These are phyloP conservation scores for Neckera pumila DNA, from an alignment of 225 moss, liverwort and hornwort genomes.

Conservation along the genomic window DNA sequence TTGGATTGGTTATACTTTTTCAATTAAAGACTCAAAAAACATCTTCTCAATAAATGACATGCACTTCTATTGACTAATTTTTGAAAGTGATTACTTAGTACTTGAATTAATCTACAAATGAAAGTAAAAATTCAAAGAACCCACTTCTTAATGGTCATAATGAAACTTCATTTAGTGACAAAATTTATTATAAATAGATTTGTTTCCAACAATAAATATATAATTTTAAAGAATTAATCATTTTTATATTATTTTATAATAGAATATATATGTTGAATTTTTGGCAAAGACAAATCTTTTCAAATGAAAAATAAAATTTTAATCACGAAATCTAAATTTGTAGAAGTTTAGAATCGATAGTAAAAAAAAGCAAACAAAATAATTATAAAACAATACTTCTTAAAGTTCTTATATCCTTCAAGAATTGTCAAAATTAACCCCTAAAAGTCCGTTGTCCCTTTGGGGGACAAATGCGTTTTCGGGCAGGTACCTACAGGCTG, in stretches of 20 bases:
- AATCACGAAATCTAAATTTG: background rate
- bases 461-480: too few relatives aligned
- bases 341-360: background rate
- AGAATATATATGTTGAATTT: accelerated
- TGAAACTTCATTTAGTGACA: background rate
- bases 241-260: background rate
- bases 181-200: background rate
- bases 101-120: too few relatives aligned
- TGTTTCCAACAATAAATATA: background rate
- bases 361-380: background rate
- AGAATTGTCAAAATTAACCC: background rate
- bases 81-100: background rate
- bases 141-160: accelerated
- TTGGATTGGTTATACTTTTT: background rate
- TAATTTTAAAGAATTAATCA: too few relatives aligned
- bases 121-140: too few relatives aligned
- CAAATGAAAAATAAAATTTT: background rate
- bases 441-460: too few relatives aligned
- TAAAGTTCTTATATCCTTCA: background rate
- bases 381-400: background rate
- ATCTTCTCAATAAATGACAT: background rate
- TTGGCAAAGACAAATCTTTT: background rate
- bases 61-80: too few relatives aligned
- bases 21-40: background rate
- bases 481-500: too few relatives aligned